A percentile compares a stretch with the other conserved stretches of the same genome.
phyloP scores from a whole-genome alignment of 257 asterid genomes.

The Leptodermis oblonga region DNA sequence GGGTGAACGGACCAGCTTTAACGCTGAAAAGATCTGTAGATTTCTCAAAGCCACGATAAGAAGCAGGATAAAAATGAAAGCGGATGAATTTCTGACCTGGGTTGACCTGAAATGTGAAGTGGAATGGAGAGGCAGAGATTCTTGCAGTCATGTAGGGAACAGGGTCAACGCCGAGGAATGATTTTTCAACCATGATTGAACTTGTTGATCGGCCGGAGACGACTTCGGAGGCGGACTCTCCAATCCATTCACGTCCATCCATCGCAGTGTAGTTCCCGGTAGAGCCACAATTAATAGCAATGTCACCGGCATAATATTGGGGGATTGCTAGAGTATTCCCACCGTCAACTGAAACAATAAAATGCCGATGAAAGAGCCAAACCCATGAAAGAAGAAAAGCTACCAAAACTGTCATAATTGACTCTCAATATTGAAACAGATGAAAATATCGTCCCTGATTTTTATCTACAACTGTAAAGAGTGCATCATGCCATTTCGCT shows the following conservation, averaged over 20 bases:
- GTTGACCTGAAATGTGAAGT: constrained; percentile 8
- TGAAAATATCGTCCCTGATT: no score
- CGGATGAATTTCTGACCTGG: constrained; percentile 26
- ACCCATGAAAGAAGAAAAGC: background rate
- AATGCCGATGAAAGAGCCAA: background rate
- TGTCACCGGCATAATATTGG: background rate
- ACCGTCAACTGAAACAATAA: background rate
- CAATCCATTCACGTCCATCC: constrained; percentile 20
- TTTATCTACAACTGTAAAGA: no score
- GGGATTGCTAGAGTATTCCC: background rate
- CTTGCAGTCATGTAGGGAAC: constrained; percentile 14
- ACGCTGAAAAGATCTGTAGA: constrained; percentile 13
- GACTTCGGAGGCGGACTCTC: constrained; percentile 10
- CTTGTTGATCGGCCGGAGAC: constrained; percentile 7
- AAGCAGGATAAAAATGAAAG: constrained; percentile 22
- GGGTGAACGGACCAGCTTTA: constrained; percentile 15
- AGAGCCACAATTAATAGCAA: constrained; percentile 16
- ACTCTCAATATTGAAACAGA: no score
- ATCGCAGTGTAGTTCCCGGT: constrained; percentile 9
- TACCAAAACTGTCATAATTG: no score
- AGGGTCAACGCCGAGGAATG: background rate
- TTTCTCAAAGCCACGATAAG: constrained; percentile 17
- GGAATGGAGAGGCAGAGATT: constrained; percentile 10
- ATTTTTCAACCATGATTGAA: background rate
- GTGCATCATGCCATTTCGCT: no score